Base-by-base conservation (phyloP, 2,329 filamentous ascomycete genomes). In the Claviceps pusilla region DNA sequence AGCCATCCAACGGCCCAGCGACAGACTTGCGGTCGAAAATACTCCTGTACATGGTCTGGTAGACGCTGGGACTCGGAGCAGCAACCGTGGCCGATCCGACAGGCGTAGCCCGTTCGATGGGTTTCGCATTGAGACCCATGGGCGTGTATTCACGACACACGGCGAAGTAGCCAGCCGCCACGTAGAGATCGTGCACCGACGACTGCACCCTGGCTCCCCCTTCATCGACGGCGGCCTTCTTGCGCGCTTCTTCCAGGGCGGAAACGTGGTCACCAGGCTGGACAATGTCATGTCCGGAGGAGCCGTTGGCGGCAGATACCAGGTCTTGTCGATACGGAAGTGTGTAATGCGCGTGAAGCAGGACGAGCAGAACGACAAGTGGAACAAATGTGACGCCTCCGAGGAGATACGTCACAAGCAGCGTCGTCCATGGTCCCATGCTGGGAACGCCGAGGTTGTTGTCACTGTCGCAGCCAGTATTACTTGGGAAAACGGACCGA, bases 41-140 rank as follows among this genome's bases (percentile, higher is more conserved):
- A 67, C 87, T 95, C 66, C 89, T 78, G 71, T 98, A 98, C 89
- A 98, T 96, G 67, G 86, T 86, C 76, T 97, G 93, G 69, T 97
- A 97, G 42, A 98, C 91, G 67, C 91, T 96, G 55, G 87, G 89
- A 64, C 89, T 95, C 55, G 89, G 86, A 46, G 86, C 76, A 39
- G 84, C 81, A 48, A 93, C 82, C 16, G 86, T 84, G 52, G 79
- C 70, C 55, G 86, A 83, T 19, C 88, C 89, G 12, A 87, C 80
- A 6, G 89, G 88, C 0, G 87, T 91, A 37, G 83, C 81, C 57
- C 89, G 80, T 71, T 95, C 90, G 56, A 91, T 89, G 6, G 90
- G 89, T 70, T 91, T 95, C 57, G 89, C 88, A 73, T 94, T 94
- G 68, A 95, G 84, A 46, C 89, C 90, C 65, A 89, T 89, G 46